Conservation (phyloP, 495 filamentous ascomycete genomes). For the Podospora sp. region DNA sequence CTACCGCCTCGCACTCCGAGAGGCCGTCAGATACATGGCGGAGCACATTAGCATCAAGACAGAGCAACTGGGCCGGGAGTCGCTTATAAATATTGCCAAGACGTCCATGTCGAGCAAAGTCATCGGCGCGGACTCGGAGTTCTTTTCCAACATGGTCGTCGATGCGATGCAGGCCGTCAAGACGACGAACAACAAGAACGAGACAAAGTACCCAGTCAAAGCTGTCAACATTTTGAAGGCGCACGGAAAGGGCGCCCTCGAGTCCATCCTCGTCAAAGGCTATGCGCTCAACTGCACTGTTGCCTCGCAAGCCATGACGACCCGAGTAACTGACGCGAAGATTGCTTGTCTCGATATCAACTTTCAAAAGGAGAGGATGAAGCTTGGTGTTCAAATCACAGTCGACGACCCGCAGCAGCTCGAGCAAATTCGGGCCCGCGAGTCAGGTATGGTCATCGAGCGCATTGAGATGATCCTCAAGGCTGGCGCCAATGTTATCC, state of each 20-base stretch:
- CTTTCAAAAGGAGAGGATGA: constrained; percentile 98
- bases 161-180: constrained; percentile 97
- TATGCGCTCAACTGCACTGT: constrained; percentile 99
- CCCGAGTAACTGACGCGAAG: constrained; percentile 88
- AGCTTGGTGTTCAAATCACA: constrained; percentile 96
- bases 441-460: constrained; percentile 90
- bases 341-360: constrained; percentile 98
- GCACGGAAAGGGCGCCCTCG: constrained; percentile 86
- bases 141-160: constrained; percentile 96
- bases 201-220: constrained; percentile 97
- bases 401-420: constrained; percentile 96
- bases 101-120: constrained; percentile 99
- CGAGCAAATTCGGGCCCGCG: constrained; percentile 92
- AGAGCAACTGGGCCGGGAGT: constrained; percentile 84
- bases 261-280: constrained; percentile 91
- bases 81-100: constrained; percentile 91
- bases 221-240: constrained; percentile 98
- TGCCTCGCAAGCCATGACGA: constrained; percentile 97
- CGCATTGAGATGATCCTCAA: constrained; percentile 97
- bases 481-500: constrained; percentile 91
- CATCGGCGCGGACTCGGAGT: constrained; percentile 92
- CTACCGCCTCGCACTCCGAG: constrained; percentile 90
- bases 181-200: constrained; percentile 82
- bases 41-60: constrained; percentile 96
- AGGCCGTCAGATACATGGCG: constrained; percentile 98